Evolutionary conservation across 306 rosid species (phyloP), one percentile per base, ranked within the genome.

Genomic region (Dalbergia oliveri): DNA sequence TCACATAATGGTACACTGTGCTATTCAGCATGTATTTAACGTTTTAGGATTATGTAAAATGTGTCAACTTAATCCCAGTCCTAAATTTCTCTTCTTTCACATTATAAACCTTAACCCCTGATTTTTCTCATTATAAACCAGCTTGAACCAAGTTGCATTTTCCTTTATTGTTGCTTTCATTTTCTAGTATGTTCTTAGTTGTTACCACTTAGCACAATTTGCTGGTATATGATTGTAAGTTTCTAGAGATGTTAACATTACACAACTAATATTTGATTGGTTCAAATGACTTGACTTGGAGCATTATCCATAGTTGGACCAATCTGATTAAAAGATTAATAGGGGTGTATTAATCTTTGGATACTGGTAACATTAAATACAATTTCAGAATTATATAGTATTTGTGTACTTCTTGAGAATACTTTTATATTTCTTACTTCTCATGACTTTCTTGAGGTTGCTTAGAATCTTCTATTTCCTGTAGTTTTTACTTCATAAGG

Each of bases 361-460:
- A 26, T 2, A 26, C 31, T 26, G 31, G 31, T 26, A 50, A n/a
- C 63, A 44, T 0, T 19, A 21, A 15, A 33, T 18, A 54, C 18
- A 9, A 35, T 18, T 57, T 68, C 77, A 41, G 35, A 15, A 13
- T 69, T 43, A 31, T 65, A 10, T 70, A 59, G 39, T 66, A 54
- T 10, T 58, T 56, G 35, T 56, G 62, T 56, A 19, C 15, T 13
- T 71, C 8, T 11, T 79, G 54, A 39, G 54, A 75, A 39, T 63
- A 39, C 39, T 80, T 69, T 11, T 41, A 15, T 66, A 15, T 84
- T 43, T 47, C 41, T 80, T 70, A 37, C 61, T 57, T 18, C 64
- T 45, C 63, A 45, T 68, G 75, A 26, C 66, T 54, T 5, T 57
- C 44, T 71, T 33, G 63, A 64, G 76, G 41, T 64, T 66, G 34